These are phyloP conservation scores for Graphilbum ipis-grandicollis DNA, from an alignment of 2,329 filamentous ascomycete genomes.

Conservation along the genomic window DNA sequence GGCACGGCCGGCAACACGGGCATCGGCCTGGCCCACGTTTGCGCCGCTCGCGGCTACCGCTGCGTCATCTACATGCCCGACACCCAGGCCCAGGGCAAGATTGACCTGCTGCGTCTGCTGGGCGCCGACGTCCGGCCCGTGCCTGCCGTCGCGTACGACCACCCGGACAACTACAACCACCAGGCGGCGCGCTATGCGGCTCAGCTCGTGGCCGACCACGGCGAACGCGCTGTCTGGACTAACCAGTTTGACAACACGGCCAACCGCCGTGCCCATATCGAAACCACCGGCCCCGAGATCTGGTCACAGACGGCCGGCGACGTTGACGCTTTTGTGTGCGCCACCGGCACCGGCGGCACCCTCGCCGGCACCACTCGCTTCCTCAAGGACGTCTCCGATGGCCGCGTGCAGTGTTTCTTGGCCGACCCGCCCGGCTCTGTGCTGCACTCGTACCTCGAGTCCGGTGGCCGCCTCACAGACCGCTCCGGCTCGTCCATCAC, in stretches of 20 bases:
- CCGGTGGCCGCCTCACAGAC: constrained; percentile 69
- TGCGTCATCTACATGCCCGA: constrained; percentile 99
- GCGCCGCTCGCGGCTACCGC: constrained; percentile 77
- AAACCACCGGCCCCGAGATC: constrained; percentile 94
- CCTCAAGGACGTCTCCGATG: constrained; percentile 65
- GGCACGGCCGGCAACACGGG: constrained; percentile 96
- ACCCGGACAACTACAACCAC: constrained; percentile 96
- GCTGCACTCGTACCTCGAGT: constrained; percentile 78
- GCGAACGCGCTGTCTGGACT: constrained; percentile 85
- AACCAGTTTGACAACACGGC: constrained; percentile 98
- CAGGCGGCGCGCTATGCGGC: constrained; percentile 87
- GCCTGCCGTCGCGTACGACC: constrained; percentile 86
- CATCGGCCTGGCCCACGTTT: constrained; percentile 93
- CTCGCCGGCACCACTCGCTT: constrained; percentile 78
- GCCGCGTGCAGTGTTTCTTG: constrained; percentile 70
- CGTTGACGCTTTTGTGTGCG: constrained; percentile 87
- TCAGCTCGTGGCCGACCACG: constrained; percentile 21
- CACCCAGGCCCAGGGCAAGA: constrained; percentile 95
- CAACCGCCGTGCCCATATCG: constrained; percentile 84
- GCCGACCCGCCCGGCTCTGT: constrained; percentile 91
- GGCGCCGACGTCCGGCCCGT: constrained; percentile 94
- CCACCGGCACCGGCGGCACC: constrained; percentile 84
- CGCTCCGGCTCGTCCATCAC: constrained; percentile 78
- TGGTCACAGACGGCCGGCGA: constrained; percentile 80
- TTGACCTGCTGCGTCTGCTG: constrained; percentile 77